Conservation (phyloP, 495 filamentous ascomycete genomes). For the Talaromyces ruber region DNA sequence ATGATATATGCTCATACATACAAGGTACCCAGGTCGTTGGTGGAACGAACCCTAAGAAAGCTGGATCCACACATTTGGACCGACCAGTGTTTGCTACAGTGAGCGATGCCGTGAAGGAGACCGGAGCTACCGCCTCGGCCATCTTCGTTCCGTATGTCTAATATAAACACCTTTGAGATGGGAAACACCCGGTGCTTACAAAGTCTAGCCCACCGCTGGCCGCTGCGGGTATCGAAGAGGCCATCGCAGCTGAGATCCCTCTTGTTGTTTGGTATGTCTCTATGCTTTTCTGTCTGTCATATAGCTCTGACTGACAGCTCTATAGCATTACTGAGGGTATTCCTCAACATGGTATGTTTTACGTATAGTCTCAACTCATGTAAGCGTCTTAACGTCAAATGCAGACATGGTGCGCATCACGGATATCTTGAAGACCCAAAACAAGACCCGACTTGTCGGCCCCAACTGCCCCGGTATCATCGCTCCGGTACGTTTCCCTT, state of each 20-base stretch:
- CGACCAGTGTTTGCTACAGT: conserved; percentile 91
- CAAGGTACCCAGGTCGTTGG: conserved; percentile 94
- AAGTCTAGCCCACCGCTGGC: conserved; percentile 70
- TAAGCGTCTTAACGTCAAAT: conserved; percentile 3
- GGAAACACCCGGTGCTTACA: not conserved
- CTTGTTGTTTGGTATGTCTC: conserved; percentile 74
- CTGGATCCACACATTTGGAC: conserved; percentile 79
- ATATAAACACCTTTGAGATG: not conserved
- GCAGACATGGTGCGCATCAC: conserved; percentile 98
- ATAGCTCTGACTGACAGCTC: not conserved
- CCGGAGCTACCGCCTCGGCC: conserved; percentile 82
- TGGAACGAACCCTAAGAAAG: conserved; percentile 98
- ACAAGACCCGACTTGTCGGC: conserved; percentile 90
- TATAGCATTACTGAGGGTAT: conserved; percentile 92
- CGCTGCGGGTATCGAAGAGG: conserved; percentile 93
- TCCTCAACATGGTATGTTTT: conserved; percentile 75
- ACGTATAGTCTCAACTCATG: not conserved
- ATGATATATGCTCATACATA: conserved; percentile 23
- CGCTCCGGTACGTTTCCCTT: conserved; percentile 51
- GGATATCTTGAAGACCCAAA: conserved; percentile 93
- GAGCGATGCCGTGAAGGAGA: conserved; percentile 79
- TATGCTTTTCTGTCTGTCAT: conserved; percentile 8
- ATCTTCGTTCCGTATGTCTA: conserved; percentile 87
- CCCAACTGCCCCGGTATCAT: conserved; percentile 99
- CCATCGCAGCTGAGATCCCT: conserved; percentile 82